Base-by-base conservation (phyloP, 495 filamentous ascomycete genomes). In the Hyaloscypha hepaticicola region DNA sequence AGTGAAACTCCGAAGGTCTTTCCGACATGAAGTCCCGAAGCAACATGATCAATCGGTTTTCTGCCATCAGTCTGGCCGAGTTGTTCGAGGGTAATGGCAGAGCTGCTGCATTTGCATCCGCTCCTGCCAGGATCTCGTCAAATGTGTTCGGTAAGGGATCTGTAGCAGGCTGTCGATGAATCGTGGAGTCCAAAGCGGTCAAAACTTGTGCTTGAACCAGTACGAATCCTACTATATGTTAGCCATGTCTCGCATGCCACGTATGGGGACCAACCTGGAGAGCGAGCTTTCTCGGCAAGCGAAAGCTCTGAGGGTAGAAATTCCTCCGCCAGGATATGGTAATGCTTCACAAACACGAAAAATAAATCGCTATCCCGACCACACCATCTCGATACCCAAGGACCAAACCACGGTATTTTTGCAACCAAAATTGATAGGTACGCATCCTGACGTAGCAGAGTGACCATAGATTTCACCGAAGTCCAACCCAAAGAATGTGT, bases 311-410 rank as follows among this genome's bases (percentile, higher is more conserved):
- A 65, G 0, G 91, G 90, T 55, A 96, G 77, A 70, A 93, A 93
- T 63, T 96, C 91, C 27, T 88, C 86, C 45, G 89, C 83, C 7
- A 99, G 77, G 52, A 94, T 86, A 72, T 96, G 89, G 66, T 90
- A 95, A 72, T 95, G 88, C 77, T 96, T 97, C 75, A 88, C 86
- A 75, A 99, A 99, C 19, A 97, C 88, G 77, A 90, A 98, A 70
- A 98, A 91, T 52, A 99, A 77, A 76, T 97, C 95, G 14, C 89
- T 96, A 67, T 99, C 95, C 21, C 87, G 85, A 9, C 95, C 95
- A 66, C 83, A 87, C 95, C 95, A 99, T 56, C 92, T 85, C 29
- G 85, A 83, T 5, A 88, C 77, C 95, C 95, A 99, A 0, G 88
- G 87, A 5, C 93, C 91, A 69, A 89, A 81, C 94, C 94, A 99